Percentiles rank a stretch among this genome's conserved stretches.
phyloP scores from a whole-genome alignment of 192 early-diverging fungal species.

The Backusella tarrabulga region DNA sequence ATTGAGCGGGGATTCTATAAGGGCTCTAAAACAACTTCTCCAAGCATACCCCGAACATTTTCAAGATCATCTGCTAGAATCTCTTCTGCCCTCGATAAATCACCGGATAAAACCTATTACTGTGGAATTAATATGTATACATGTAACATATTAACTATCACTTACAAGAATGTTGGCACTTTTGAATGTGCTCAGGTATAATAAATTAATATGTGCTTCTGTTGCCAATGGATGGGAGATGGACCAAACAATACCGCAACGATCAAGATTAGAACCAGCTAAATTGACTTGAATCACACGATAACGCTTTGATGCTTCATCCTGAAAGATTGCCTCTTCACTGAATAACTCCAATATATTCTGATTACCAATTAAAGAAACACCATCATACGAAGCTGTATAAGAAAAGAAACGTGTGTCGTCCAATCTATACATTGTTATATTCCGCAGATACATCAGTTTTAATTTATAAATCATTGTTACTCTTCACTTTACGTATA shows the following conservation, averaged over 20 bases:
- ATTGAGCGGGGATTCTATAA: not conserved
- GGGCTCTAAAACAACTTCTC: slow-evolving; percentile 16
- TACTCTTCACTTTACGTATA: slow-evolving; percentile 18
- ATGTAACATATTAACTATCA: not conserved
- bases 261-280: slow-evolving; percentile 53
- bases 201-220: slow-evolving; percentile 55
- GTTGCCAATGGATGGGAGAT: slow-evolving; percentile 60
- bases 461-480: too few species aligned
- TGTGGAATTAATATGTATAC: not conserved
- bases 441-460: not conserved
- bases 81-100: slow-evolving; percentile 25
- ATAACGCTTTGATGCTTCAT: slow-evolving; percentile 41
- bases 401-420: slow-evolving; percentile 66
- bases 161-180: slow-evolving; percentile 68
- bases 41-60: slow-evolving; percentile 18
- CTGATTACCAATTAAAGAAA: slow-evolving; percentile 65
- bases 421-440: not conserved
- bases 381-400: slow-evolving; percentile 62
- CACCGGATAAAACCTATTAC: slow-evolving; percentile 27
- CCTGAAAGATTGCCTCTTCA: slow-evolving; percentile 47
- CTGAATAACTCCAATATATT: slow-evolving; percentile 53
- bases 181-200: slow-evolving; percentile 64
- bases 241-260: slow-evolving; percentile 67
- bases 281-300: slow-evolving; percentile 69
- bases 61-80: slow-evolving; percentile 22